These are phyloP conservation scores for Lepraria neglecta DNA, from an alignment of 495 filamentous ascomycete genomes.

Conservation along the genomic window DNA sequence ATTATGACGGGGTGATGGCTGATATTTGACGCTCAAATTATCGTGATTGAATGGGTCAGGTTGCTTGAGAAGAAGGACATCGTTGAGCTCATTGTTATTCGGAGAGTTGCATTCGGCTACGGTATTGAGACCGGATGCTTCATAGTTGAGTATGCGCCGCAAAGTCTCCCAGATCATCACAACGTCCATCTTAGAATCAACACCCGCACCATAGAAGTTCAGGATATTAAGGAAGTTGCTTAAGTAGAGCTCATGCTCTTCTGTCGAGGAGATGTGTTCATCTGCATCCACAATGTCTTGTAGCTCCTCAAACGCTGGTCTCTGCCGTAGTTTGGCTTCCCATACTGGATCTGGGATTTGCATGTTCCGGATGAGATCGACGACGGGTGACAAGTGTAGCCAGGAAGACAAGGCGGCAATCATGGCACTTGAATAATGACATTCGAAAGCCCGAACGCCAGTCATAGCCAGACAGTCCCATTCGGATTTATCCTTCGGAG, in stretches of 20 bases:
- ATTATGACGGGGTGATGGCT: not conserved
- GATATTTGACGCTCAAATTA: constrained; percentile 8
- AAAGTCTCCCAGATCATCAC: constrained; percentile 31
- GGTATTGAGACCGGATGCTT: constrained; percentile 13
- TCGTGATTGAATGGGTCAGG: constrained; percentile 24
- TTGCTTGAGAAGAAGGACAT: constrained; percentile 26
- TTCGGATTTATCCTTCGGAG: constrained; percentile 58
- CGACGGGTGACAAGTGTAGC: constrained; percentile 54
- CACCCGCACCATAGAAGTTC: constrained; percentile 34
- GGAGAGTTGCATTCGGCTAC: constrained; percentile 16
- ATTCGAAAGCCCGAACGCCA: constrained; percentile 50
- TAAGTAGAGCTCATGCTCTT: constrained; percentile 14
- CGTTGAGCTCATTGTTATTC: constrained; percentile 16
- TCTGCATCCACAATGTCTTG: constrained; percentile 29
- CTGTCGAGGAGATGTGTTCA: constrained; percentile 2
- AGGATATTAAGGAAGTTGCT: constrained; percentile 18
- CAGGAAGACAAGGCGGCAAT: constrained; percentile 51
- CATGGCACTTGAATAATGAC: constrained; percentile 45
- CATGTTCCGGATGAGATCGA: constrained; percentile 47
- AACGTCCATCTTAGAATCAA: constrained; percentile 34
- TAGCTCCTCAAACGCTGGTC: constrained; percentile 37
- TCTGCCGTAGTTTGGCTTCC: constrained; percentile 28
- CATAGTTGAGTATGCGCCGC: constrained; percentile 24
- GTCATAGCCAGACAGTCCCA: constrained; percentile 65
- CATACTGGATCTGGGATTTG: constrained; percentile 45